Base-by-base conservation (phyloP, 1,139 yeast genomes). In the Fermentozyma sake region DNA sequence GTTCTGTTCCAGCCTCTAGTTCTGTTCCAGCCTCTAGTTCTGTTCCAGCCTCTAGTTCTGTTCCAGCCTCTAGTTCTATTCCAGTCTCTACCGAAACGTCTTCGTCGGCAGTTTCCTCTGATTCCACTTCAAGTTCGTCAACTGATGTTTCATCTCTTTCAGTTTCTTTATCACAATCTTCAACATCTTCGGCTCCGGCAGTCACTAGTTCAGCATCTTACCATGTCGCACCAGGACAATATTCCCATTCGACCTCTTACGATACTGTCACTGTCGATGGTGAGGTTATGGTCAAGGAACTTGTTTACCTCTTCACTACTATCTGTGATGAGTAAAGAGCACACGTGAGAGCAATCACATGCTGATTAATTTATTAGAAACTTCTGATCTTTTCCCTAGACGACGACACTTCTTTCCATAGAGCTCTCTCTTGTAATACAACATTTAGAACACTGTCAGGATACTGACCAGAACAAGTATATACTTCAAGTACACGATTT, bases 241-340 rank as follows among this genome's bases (percentile, higher is more conserved):
- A 19, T 12, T 7, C 7, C 7, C 9, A 7, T 7, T 21, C 24
- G n/a, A 21, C 24, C 8, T 7, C 16, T 7, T 7, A 7, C 14
- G 11, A 7, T 7, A 21, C 24, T 8, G 13, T n/a, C 7, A 21
- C 24, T 9, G 6, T 21, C 6, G 16, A 48, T 28, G 67, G 66
- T 11, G 26, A 50, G 10, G 40, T 63, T 6, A 58, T 52, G 14
- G 58, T 55, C 8, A 36, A 58, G 16, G 57, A 61, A 30, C 55
- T 52, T 33, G 54, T 55, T 15, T 52, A 59, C 7, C 53, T 58
- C 38, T 48, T 46, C 42, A 61, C 67, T 9, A 20, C 25, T 16
- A 23, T 28, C 14, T 26, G 29, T 12, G n/a, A n/a, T n/a, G n/a
- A n/a, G n/a, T n/a, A n/a, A n/a, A n/a, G n/a, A n/a, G n/a, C n/a